Percentiles rank a stretch among this genome's conserved stretches.
Evolutionary conservation across 2,329 filamentous ascomycete species (phyloP).

Genomic region (Ceratocystiopsis minuta): DNA sequence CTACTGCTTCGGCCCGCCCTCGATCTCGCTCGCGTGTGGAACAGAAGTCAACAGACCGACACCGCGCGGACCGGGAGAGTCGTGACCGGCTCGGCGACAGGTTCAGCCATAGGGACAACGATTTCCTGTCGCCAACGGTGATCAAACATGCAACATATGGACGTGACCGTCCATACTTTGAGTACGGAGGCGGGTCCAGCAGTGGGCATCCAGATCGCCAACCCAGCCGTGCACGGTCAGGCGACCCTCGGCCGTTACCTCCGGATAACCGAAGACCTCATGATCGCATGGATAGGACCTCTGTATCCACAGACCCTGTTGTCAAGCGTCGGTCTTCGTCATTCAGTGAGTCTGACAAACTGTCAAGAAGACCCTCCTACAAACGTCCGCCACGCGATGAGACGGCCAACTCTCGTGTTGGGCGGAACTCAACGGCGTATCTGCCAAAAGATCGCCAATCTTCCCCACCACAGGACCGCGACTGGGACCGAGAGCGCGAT

Average conservation of each 20-base stretch:
- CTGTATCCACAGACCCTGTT: conserved; percentile 4
- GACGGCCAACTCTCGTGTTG: conserved; percentile 1
- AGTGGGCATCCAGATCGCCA: no score
- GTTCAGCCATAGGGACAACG: conserved; percentile 14
- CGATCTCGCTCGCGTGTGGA: no score
- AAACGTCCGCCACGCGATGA: conserved; percentile 8
- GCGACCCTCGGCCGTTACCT: conserved; percentile 1
- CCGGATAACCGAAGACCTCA: conserved; percentile 1
- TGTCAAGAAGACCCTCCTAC: conserved; percentile 4
- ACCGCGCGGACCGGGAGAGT: conserved; percentile 7
- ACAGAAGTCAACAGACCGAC: no score
- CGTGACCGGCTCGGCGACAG: conserved; percentile 7
- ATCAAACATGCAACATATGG: conserved; percentile 23
- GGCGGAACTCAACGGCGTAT: background rate
- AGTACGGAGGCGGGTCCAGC: conserved; percentile 6
- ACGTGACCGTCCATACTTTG: conserved; percentile 25
- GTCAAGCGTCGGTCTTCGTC: conserved; percentile 18
- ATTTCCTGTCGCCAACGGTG: conserved; percentile 23
- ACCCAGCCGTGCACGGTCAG: conserved; percentile 4
- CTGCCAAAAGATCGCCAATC: background rate
- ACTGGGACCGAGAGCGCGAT: conserved; percentile 7
- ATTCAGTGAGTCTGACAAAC: conserved; percentile 9
- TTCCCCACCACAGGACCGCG: conserved; percentile 1
- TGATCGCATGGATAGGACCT: background rate
- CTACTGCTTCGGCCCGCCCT: no score